Evolutionary conservation across 108 stramenopile species (phyloP).

Genomic region (Pseudonitzschia multistriata): DNA sequence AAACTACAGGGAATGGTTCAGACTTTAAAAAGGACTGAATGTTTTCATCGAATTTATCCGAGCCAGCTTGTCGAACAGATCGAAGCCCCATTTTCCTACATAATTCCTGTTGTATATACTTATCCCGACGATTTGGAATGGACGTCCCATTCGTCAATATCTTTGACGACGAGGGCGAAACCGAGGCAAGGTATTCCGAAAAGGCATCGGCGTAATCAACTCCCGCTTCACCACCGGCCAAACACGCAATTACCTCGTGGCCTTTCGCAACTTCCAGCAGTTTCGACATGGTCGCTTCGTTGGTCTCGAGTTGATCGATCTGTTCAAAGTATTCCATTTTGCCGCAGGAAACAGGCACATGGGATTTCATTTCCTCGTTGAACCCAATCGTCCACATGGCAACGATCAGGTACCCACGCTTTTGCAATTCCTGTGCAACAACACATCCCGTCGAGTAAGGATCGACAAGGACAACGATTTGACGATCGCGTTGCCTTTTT

Average conservation of each 20-base stretch:
- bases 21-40: constrained; percentile 66
- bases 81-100: constrained; percentile 66
- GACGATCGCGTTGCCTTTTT: constrained; percentile 33
- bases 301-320: constrained; percentile 40
- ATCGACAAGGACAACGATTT: constrained; percentile 73
- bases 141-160: constrained; percentile 52
- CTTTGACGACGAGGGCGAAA: constrained; percentile 51
- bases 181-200: constrained; percentile 48
- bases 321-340: constrained; percentile 58
- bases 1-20: constrained; percentile 72
- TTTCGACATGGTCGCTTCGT: constrained; percentile 45
- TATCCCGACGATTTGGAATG: constrained; percentile 74
- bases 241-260: constrained; percentile 46
- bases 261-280: constrained; percentile 24
- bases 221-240: constrained; percentile 84
- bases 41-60: constrained; percentile 51
- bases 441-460: constrained; percentile 86
- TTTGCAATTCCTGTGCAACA: constrained; percentile 74
- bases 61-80: constrained; percentile 67
- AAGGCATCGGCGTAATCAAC: constrained; percentile 74
- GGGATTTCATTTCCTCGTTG: constrained; percentile 71
- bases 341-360: constrained; percentile 59
- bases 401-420: constrained; percentile 73
- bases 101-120: constrained; percentile 79
- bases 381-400: constrained; percentile 72